Evolutionary conservation across 2,329 filamentous ascomycete genomes (phyloP).

Genomic region (Colletotrichum lindemuthianum): DNA sequence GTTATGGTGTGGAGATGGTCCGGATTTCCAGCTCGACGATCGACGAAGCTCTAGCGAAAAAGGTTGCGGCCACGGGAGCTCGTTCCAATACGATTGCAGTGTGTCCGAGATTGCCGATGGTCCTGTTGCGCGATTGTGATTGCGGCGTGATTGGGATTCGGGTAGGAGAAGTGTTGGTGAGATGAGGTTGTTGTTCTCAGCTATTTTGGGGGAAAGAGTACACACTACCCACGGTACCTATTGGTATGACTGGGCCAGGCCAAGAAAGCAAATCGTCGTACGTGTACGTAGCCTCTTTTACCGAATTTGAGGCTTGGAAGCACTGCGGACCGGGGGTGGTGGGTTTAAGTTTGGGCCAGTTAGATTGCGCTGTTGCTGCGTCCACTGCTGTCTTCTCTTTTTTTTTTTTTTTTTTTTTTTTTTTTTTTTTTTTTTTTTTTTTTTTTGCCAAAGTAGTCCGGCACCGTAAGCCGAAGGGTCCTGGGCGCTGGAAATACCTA

Average conservation of each 20-base stretch:
- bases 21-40: constrained; percentile 17
- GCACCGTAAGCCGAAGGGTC: constrained; percentile 10
- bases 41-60: constrained; percentile 1
- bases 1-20: constrained; percentile 34
- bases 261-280: constrained; percentile 27
- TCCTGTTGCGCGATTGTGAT: too few relatives aligned
- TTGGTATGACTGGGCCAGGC: too few relatives aligned
- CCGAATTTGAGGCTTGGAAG: constrained; percentile 35
- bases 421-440: neutral
- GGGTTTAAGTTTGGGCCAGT: constrained; percentile 22
- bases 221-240: neutral
- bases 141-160: neutral
- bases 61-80: neutral
- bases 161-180: neutral
- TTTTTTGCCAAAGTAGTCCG: too few relatives aligned
- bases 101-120: neutral
- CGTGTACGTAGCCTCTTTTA: constrained; percentile 37
- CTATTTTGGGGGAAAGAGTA: constrained; percentile 26
- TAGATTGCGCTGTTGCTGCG: neutral
- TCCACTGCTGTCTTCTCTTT: neutral
- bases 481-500: too few relatives aligned
- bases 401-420: neutral
- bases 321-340: constrained; percentile 10
- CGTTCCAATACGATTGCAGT: neutral
- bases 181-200: constrained; percentile 30